These are phyloP conservation scores for Forsythia suspensa DNA, from an alignment of 257 asterid genomes.

Conservation along the genomic window DNA sequence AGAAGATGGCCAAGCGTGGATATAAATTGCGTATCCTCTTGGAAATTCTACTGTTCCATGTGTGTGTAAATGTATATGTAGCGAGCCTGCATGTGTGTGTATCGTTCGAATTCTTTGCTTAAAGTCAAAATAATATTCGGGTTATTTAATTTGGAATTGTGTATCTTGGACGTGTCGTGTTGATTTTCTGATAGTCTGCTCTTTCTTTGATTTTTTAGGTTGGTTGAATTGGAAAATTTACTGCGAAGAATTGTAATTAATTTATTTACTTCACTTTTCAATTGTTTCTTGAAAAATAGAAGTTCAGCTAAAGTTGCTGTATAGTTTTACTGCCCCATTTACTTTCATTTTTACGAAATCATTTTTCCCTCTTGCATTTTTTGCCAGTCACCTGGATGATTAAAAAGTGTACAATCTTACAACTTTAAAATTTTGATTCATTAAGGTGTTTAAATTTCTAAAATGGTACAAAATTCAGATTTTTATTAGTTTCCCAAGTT, in stretches of 20 bases:
- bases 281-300: not conserved
- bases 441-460: not conserved
- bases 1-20: slow-evolving; percentile 81
- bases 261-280: not conserved
- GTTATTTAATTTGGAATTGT: slow-evolving; percentile 21
- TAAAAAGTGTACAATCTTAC: not conserved
- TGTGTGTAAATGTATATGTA: not conserved
- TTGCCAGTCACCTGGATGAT: too few relatives aligned
- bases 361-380: too few relatives aligned
- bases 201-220: slow-evolving; percentile 6
- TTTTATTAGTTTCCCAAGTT: not conserved
- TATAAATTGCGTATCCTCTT: slow-evolving; percentile 96
- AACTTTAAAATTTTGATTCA: not conserved
- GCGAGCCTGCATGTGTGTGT: not conserved
- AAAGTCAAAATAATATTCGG: slow-evolving; percentile 17
- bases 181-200: not conserved
- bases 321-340: too few relatives aligned
- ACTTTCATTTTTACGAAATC: too few relatives aligned
- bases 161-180: slow-evolving; percentile 18
- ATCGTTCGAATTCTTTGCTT: not conserved
- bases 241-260: slow-evolving; percentile 5
- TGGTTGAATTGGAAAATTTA: slow-evolving; percentile 1
- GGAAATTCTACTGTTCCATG: not conserved
- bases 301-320: too few relatives aligned
- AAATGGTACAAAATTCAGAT: not conserved